Base-by-base conservation (phyloP, 768 basidiomycete species). In the Russula sp. region DNA sequence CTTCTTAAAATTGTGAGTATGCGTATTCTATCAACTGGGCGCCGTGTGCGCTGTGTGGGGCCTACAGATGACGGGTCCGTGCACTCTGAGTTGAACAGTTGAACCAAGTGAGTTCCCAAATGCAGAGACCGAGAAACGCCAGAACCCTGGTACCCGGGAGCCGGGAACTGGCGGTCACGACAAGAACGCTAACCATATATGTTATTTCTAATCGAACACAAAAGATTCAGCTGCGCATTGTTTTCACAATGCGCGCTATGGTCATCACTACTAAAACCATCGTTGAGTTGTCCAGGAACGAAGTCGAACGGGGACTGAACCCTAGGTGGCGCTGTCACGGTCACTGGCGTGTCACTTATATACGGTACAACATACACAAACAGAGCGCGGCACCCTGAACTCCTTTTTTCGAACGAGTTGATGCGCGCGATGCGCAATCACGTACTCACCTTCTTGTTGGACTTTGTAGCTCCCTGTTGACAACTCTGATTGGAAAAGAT, bases 21-120 rank as follows among this genome's bases (percentile, higher is more conserved):
- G 42, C 43, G 39, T 25, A 41, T 48, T 46, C 2, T 25, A 53
- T 35, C 20, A 59, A 10, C 48, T 59, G 58, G 52, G 47, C 57
- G 45, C 61, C 18, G 38, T 34, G 46, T 25, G 10, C 13, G 36
- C 25, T 8, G 38, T 61, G 52, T 59, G 62, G 57, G 57, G 62
- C 57, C 51, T 36, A 51, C 34, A 22, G 41, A n/a, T 41, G 56
- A 46, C 35, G 56, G 51, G 34, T 42, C 49, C 34, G 56, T 58
- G 51, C 42, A 50, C 41, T 11, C 22, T 36, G 56, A 6, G 16
- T 58, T 47, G 18, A 54, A 58, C 45, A 6, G 16, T 58, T 47
- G 18, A 54, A 58, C 45, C 38, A 63, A 39, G 46, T 49, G 32
- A 59, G 46, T 59, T 59, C 46, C 62, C 47, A 63, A 48, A 63